Evolutionary conservation across 2,329 filamentous ascomycete genomes (phyloP), one percentile per base, ranked within the genome.

Genomic region (Endoconidiophora polonica): DNA sequence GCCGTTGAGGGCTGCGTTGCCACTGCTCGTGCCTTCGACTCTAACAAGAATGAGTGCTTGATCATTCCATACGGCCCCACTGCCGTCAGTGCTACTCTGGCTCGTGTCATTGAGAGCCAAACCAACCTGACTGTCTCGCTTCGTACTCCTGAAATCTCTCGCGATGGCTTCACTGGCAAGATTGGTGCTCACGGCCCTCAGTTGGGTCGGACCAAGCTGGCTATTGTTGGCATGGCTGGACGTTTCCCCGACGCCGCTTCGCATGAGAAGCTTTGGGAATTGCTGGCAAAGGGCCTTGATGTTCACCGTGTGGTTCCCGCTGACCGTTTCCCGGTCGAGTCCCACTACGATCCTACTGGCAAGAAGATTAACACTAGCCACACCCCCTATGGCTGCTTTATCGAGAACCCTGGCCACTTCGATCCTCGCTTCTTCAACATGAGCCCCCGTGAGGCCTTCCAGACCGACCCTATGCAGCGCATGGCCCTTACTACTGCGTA

Each of bases 381-480:
- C 56, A 81, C 80, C 1, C 78, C 76, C 10, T 85, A 76, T 54
- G 83, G 83, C 5, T 84, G 80, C 63, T 87, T 65, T 55, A 63
- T 86, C 49, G 74, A 85, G 36, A 71, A 84, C 47, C 81, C 83
- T 0, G 81, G 80, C 43, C 66, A 81, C 9, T 88, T 90, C 56
- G 84, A 90, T 58, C 75, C 81, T 1, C 69, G 75, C 0, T 87
- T 90, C 67, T 90, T 90, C 71, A 85, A 85, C 62, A 87, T 90
- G 72, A 87, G 82, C 36, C 83, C 84, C 1, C 74, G 80, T 54
- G 84, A 90, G 63, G 83, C 83, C 9, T 72, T 74, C 44, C 79
- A 85, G 57, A 82, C 77, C 0, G 84, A 90, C 60, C 85, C 85
- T 0, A 81, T 81, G 65, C 83, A 86, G 59, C 72, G 85, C 53